Conservation (phyloP, 1,284 basidiomycete species). For the Rhodotorula sp. region DNA sequence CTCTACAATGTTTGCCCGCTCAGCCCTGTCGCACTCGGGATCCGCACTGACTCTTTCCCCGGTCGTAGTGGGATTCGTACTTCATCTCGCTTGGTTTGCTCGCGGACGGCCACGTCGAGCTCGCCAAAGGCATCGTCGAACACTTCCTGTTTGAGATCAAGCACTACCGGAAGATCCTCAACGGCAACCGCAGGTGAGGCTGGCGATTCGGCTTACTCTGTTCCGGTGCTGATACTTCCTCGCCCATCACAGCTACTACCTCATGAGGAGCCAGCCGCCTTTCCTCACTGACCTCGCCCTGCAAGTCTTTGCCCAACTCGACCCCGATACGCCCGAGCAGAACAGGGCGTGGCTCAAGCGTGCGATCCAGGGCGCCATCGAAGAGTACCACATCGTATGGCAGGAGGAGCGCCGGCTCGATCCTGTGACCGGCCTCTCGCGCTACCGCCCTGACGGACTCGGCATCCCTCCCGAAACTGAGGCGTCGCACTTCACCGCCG, state of each 20-base stretch:
- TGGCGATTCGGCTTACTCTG: background rate
- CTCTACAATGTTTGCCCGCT: slow-evolving; percentile 33
- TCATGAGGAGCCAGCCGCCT: slow-evolving; percentile 92
- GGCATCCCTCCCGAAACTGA: slow-evolving; percentile 95
- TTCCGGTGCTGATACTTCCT: slow-evolving; percentile 5
- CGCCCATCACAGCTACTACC: slow-evolving; percentile 67
- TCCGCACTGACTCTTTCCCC: background rate
- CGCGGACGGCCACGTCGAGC: slow-evolving; percentile 86
- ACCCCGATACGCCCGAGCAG: slow-evolving; percentile 73
- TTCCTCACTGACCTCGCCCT: slow-evolving; percentile 98
- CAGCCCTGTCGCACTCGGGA: no score
- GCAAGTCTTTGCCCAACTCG: slow-evolving; percentile 94
- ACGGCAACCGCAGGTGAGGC: slow-evolving; percentile 51
- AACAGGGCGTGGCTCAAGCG: slow-evolving; percentile 91
- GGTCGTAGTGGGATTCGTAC: slow-evolving; percentile 85
- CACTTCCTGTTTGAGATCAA: slow-evolving; percentile 98
- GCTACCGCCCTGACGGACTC: slow-evolving; percentile 88
- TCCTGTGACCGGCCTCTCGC: slow-evolving; percentile 85
- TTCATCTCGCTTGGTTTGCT: slow-evolving; percentile 91
- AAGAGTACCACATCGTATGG: slow-evolving; percentile 98
- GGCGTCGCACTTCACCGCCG: slow-evolving; percentile 94
- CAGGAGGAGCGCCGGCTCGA: slow-evolving; percentile 84
- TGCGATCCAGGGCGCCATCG: slow-evolving; percentile 93
- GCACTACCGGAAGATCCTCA: slow-evolving; percentile 49
- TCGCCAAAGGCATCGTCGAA: slow-evolving; percentile 96